Percentiles rank a stretch among this genome's conserved stretches.
These are phyloP conservation scores for Fusarium sp. DNA, from an alignment of 2,329 filamentous ascomycete species.

Conservation along the genomic window DNA sequence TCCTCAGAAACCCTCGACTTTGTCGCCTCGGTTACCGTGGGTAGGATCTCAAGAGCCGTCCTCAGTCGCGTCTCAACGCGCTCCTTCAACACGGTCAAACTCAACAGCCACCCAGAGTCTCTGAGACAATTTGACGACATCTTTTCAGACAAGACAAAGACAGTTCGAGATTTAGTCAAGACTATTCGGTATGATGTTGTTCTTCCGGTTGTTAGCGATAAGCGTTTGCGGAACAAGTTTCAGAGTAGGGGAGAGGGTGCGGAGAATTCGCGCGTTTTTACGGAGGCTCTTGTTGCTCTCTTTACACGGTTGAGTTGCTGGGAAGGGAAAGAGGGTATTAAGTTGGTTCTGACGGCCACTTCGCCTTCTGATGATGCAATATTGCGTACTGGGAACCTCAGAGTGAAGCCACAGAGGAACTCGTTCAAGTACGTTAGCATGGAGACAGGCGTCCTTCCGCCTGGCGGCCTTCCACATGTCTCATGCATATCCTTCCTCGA, in stretches of 20 bases:
- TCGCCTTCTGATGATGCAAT: background rate
- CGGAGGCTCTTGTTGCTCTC: background rate
- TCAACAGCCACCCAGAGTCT: background rate
- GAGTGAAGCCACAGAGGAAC: background rate
- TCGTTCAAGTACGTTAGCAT: background rate
- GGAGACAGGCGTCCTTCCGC: background rate
- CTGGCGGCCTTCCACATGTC: background rate
- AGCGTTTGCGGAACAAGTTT: conserved; percentile 1
- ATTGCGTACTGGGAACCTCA: background rate
- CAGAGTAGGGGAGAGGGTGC: background rate
- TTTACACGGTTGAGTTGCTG: background rate
- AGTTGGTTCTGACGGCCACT: background rate
- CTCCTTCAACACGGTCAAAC: background rate
- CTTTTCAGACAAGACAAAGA: background rate
- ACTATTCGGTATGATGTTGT: background rate
- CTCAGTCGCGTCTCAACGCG: background rate
- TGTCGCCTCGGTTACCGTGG: background rate
- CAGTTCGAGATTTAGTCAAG: background rate
- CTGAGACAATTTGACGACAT: background rate
- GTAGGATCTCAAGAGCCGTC: background rate
- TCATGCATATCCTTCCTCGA: background rate
- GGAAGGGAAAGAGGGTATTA: background rate
- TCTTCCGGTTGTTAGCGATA: background rate
- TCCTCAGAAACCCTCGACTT: conserved; percentile 5
- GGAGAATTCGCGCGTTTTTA: background rate